phyloP scores from a whole-genome alignment of 176 grass and related monocot genomes.

The Carex pumila region DNA sequence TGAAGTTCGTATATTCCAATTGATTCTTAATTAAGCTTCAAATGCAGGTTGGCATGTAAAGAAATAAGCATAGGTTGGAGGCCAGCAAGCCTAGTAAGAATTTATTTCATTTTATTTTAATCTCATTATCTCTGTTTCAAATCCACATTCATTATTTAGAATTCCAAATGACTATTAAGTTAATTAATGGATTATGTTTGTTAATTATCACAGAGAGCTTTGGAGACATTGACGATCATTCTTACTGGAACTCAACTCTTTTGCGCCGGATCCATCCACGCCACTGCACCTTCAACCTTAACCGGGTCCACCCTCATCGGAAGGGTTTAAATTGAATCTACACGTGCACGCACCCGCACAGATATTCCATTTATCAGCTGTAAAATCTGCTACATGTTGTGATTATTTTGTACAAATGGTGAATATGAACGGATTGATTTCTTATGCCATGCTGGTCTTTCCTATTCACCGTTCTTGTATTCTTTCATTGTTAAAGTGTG shows the following conservation, averaged over 20 bases:
- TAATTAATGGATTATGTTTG: not conserved
- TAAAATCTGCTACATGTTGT: not conserved
- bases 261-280: slow-evolving; percentile 57
- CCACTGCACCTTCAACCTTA: slow-evolving; percentile 18
- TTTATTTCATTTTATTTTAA: no score
- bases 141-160: not conserved
- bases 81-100: slow-evolving; percentile 49
- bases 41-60: slow-evolving; percentile 72
- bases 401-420: not conserved
- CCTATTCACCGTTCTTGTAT: not conserved
- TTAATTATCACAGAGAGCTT: slow-evolving; percentile 35
- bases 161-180: not conserved
- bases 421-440: not conserved
- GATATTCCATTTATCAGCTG: not conserved
- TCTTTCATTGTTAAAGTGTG: slow-evolving; percentile 14
- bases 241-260: slow-evolving; percentile 67
- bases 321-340: not conserved
- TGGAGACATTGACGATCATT: slow-evolving; percentile 81
- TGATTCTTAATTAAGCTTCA: not conserved
- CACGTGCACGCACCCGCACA: not conserved
- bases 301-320: not conserved
- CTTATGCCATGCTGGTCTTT: not conserved
- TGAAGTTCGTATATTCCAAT: not conserved
- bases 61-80: slow-evolving; percentile 73
- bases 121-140: not conserved